phyloP scores from a whole-genome alignment of 2,329 filamentous ascomycete genomes.

The Lachnellula occidentalis region DNA sequence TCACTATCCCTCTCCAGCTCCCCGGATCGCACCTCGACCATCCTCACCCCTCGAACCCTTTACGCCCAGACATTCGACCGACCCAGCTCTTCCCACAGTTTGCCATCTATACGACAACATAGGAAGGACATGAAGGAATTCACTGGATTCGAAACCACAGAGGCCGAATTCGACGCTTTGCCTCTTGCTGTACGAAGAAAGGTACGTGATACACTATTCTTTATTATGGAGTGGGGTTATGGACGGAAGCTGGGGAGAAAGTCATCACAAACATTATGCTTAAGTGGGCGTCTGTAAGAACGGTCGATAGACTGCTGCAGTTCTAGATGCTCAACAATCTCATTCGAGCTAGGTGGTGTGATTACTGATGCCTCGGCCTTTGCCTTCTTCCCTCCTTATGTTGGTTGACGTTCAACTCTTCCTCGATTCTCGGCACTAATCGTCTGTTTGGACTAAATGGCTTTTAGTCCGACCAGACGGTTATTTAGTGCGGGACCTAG shows the following conservation, averaged over 20 bases:
- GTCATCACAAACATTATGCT: not conserved
- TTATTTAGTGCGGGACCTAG: not conserved
- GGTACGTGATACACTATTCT: constrained; percentile 34
- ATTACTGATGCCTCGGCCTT: too few relatives aligned
- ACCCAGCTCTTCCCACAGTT: constrained; percentile 20
- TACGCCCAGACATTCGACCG: constrained; percentile 26
- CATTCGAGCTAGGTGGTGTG: too few relatives aligned
- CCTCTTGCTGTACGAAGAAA: constrained; percentile 46
- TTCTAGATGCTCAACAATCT: too few relatives aligned
- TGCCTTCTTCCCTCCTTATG: too few relatives aligned
- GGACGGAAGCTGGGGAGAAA: not conserved
- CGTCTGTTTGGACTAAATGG: too few relatives aligned
- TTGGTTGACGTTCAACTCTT: too few relatives aligned
- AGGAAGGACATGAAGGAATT: constrained; percentile 30
- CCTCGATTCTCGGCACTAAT: not conserved
- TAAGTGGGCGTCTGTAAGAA: not conserved
- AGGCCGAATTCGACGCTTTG: constrained; percentile 46
- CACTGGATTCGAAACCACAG: constrained; percentile 30
- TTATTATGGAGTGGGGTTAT: not conserved
- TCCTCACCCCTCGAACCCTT: constrained; percentile 21
- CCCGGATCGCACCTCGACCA: constrained; percentile 12
- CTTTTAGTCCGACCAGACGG: too few relatives aligned
- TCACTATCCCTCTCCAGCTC: constrained; percentile 16
- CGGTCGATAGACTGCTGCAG: too few relatives aligned
- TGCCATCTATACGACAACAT: constrained; percentile 15